Base-by-base conservation (phyloP, 371 early-diverging fungal species). In the Blastocladiella emersonii region DNA sequence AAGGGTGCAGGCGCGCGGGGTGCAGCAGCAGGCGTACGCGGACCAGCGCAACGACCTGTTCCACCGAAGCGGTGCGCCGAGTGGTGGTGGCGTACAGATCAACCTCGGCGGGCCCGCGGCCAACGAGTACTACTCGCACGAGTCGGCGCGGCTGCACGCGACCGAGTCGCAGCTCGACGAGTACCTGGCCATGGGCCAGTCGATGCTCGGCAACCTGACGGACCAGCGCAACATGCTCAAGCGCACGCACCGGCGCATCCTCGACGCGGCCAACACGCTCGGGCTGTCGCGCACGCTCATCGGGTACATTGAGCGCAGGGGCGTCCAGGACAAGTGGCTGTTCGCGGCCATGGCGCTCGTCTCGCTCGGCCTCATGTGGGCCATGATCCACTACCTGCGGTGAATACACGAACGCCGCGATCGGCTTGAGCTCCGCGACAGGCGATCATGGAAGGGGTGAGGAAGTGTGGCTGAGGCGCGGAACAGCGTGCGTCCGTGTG, bases 221-320 rank as follows among this genome's bases (percentile, higher is more conserved):
- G 87, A 89, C 72, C 92, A 91, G 65, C 78, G 85, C 61, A 72
- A 75, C n/a, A 83, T 82, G 59, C 74, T 91, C 43, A 91, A 91
- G 78, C 80, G 82, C 68, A 81, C 91, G n/a, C 90, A 89, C 73
- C 73, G 82, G 64, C 80, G 85, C 64, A 70, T 90, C 55, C 72
- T 87, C 64, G 88, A 90, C 71, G 77, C 87, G 51, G 90, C 90
- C 32, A 89, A 87, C 70, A 76, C 84, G 6, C 73, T 92, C 13
- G 92, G 92, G 10, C 70, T 92, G 56, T 89, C 89, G n/a, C 81
- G 85, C 36, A 83, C 83, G 65, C 84, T 88, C 1, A 91, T 92
- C 49, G 78, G 86, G 37, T 86, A 80, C 67, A 91, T 92, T 67
- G 91, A 92, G 69, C 82, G 88, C 63, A 77, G 91, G 57, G 79